Evolutionary conservation across 768 basidiomycete species (phyloP).

Genomic region (Suillus tomentosus): DNA sequence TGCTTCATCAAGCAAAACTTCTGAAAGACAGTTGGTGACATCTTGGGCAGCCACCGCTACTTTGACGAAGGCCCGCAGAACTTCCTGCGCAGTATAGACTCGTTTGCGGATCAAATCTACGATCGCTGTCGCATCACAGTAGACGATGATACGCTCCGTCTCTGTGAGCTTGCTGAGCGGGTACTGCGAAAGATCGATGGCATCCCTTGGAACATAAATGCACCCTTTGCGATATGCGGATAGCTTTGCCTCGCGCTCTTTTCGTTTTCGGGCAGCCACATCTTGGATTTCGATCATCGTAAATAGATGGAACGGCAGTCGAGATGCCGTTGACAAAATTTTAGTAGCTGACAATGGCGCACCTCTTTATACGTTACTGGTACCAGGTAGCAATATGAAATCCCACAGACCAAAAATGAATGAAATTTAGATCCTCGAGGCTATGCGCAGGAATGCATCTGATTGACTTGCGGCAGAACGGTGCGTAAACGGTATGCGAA

Average conservation of each 20-base stretch:
- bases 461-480: neutral
- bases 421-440: neutral
- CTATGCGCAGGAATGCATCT: neutral
- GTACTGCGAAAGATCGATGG: slow-evolving; percentile 27
- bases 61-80: slow-evolving; percentile 29
- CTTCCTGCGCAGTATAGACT: slow-evolving; percentile 27
- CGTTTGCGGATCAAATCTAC: slow-evolving; percentile 23
- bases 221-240: slow-evolving; percentile 8
- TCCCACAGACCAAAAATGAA: neutral
- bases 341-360: neutral
- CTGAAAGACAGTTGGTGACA: slow-evolving; percentile 54
- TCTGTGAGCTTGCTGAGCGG: slow-evolving; percentile 30
- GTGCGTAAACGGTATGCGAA: neutral
- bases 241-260: slow-evolving; percentile 26
- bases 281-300: neutral
- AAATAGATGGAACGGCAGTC: neutral
- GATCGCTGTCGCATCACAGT: slow-evolving; percentile 32
- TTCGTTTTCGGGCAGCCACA: slow-evolving; percentile 24
- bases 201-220: slow-evolving; percentile 10
- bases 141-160: slow-evolving; percentile 29
- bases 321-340: neutral
- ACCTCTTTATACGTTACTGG: slow-evolving; percentile 1
- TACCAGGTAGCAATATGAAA: neutral
- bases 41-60: slow-evolving; percentile 33
- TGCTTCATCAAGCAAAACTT: slow-evolving; percentile 58